A percentile compares a stretch with the other conserved stretches of the same genome.
Evolutionary conservation across 108 stramenopile species (phyloP).

Genomic region (Discostella stelligeroides): DNA sequence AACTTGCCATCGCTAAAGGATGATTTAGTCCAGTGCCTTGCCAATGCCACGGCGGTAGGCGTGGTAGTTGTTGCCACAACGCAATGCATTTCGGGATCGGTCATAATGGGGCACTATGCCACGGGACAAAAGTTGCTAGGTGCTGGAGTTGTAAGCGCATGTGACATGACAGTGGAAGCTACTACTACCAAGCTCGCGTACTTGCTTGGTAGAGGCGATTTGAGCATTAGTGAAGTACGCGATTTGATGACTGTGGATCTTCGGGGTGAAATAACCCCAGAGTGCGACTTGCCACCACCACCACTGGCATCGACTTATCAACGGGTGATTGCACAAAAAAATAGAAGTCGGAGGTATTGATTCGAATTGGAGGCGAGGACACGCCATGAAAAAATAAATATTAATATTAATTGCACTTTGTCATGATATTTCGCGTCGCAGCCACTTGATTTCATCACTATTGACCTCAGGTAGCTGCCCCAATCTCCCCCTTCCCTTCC

Average conservation of each 20-base stretch:
- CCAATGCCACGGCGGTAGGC: conserved; percentile 69
- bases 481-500: conserved; percentile 26
- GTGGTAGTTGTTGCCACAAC: conserved; percentile 91
- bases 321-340: no score
- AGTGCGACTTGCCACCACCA: no score
- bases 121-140: conserved; percentile 73
- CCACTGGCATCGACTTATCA: no score
- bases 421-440: conserved; percentile 10
- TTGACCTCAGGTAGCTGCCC: conserved; percentile 21
- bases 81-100: conserved; percentile 91
- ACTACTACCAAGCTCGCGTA: conserved; percentile 90
- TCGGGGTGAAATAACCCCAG: conserved; percentile 58
- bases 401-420: background rate
- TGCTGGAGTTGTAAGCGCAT: conserved; percentile 87
- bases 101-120: conserved; percentile 90
- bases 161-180: conserved; percentile 98
- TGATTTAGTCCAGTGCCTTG: conserved; percentile 67
- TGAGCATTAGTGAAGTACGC: conserved; percentile 58
- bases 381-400: no score
- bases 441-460: conserved; percentile 19
- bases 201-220: conserved; percentile 80
- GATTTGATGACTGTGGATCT: conserved; percentile 73
- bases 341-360: no score
- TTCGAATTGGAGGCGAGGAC: no score
- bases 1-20: conserved; percentile 87